Conservation (phyloP, 495 filamentous ascomycete species). For the Pseudotulostoma volvatum region DNA sequence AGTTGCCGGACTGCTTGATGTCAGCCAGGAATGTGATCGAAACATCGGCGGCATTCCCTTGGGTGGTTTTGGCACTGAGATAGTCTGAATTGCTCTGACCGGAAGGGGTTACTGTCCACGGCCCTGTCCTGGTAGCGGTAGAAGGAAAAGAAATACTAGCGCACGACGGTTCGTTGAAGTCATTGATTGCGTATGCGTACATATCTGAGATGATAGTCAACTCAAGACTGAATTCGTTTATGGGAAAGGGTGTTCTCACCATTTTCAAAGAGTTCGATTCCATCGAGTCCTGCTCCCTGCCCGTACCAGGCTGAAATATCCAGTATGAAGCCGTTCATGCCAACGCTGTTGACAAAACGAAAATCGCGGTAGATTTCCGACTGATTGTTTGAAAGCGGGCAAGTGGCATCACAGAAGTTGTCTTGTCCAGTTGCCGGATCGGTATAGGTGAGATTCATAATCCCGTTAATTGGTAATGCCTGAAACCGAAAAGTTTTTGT, state of each 20-base stretch:
- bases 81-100: slow-evolving; percentile 53
- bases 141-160: slow-evolving; percentile 48
- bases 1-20: slow-evolving; percentile 79
- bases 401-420: slow-evolving; percentile 55
- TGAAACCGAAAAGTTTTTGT: slow-evolving; percentile 76
- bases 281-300: slow-evolving; percentile 66
- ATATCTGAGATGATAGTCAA: slow-evolving; percentile 38
- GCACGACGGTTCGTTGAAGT: slow-evolving; percentile 81
- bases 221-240: not conserved
- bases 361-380: slow-evolving; percentile 69
- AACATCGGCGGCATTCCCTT: slow-evolving; percentile 33
- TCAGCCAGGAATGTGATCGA: slow-evolving; percentile 67
- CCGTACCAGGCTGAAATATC: slow-evolving; percentile 81
- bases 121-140: slow-evolving; percentile 46
- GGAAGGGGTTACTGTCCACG: slow-evolving; percentile 46
- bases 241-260: no score
- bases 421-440: slow-evolving; percentile 52
- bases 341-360: slow-evolving; percentile 68
- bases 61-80: slow-evolving; percentile 46
- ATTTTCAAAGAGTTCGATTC: slow-evolving; percentile 80
- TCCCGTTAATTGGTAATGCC: slow-evolving; percentile 67
- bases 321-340: slow-evolving; percentile 76
- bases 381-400: slow-evolving; percentile 55
- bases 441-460: slow-evolving; percentile 89
- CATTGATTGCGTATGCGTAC: slow-evolving; percentile 63